Percentiles rank a stretch among this genome's conserved stretches.
Evolutionary conservation across 2,329 filamentous ascomycete genomes (phyloP).

Genomic region (Claviceps sp.): DNA sequence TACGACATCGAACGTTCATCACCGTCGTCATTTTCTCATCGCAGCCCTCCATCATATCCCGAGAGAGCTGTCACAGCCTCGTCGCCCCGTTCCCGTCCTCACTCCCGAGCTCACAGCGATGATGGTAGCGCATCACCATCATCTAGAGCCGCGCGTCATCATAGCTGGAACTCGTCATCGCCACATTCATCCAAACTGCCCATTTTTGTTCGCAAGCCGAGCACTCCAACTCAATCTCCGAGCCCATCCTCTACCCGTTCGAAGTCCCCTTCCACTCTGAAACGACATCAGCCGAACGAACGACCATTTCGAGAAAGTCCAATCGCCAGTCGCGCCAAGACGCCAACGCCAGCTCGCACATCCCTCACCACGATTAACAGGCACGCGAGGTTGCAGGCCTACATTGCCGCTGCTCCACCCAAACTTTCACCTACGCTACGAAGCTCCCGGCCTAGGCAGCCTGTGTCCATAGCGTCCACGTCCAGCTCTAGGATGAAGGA

Average conservation of each 20-base stretch:
- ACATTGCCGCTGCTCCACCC: constrained; percentile 55
- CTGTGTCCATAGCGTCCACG: constrained; percentile 63
- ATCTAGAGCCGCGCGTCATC: constrained; percentile 17
- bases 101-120: constrained; percentile 47
- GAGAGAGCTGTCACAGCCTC: not conserved
- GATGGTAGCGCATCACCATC: constrained; percentile 25
- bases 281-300: constrained; percentile 28
- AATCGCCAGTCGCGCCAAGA: constrained; percentile 28
- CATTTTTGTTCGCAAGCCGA: constrained; percentile 30
- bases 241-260: constrained; percentile 41
- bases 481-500: constrained; percentile 54
- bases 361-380: constrained; percentile 36
- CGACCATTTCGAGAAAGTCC: constrained; percentile 24
- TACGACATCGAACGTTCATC: constrained; percentile 46
- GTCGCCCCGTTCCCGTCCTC: constrained; percentile 17
- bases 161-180: constrained; percentile 13
- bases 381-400: constrained; percentile 53
- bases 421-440: constrained; percentile 67
- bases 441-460: constrained; percentile 69
- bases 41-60: constrained; percentile 14
- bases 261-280: constrained; percentile 38
- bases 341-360: constrained; percentile 29
- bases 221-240: constrained; percentile 29
- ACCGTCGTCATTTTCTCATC: constrained; percentile 55
- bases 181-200: constrained; percentile 29